These are phyloP conservation scores for Batrachochytrium dendrobatidis DNA, from an alignment of 371 early-diverging fungal genomes.

Conservation along the genomic window DNA sequence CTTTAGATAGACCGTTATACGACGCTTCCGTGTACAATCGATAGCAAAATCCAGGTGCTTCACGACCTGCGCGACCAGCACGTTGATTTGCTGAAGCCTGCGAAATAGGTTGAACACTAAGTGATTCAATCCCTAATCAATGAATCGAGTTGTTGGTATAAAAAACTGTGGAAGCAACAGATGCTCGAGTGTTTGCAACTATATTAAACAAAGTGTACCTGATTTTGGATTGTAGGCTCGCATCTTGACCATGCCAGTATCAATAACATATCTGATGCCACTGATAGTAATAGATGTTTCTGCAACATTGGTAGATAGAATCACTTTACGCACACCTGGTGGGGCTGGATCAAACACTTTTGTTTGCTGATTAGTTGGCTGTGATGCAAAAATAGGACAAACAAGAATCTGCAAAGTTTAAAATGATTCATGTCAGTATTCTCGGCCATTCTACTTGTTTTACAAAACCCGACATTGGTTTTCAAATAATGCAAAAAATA, in stretches of 20 bases:
- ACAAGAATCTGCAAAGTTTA: slow-evolving; percentile 23
- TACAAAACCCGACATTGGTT: not conserved
- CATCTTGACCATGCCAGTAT: slow-evolving; percentile 63
- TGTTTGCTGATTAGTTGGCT: slow-evolving; percentile 35
- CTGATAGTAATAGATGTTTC: slow-evolving; percentile 86
- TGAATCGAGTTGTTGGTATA: not conserved
- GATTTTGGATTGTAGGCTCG: slow-evolving; percentile 31
- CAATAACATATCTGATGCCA: slow-evolving; percentile 74
- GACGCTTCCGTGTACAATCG: slow-evolving; percentile 88
- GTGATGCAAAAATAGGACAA: slow-evolving; percentile 44
- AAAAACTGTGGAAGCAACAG: not conserved
- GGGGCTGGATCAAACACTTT: slow-evolving; percentile 39
- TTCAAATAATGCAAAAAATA: not conserved
- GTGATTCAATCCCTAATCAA: slow-evolving; percentile 57
- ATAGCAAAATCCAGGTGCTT: slow-evolving; percentile 79
- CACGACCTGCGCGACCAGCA: slow-evolving; percentile 95
- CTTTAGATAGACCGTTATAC: slow-evolving; percentile 70
- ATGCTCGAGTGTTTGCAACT: not conserved
- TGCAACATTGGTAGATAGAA: slow-evolving; percentile 82
- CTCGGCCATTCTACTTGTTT: not conserved
- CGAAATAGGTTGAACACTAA: slow-evolving; percentile 81
- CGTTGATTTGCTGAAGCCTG: slow-evolving; percentile 95
- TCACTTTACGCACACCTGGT: slow-evolving; percentile 57
- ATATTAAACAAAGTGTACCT: slow-evolving; percentile 12
- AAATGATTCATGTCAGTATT: not conserved